Evolutionary conservation across 2,329 filamentous ascomycete species (phyloP).

Genomic region (Apiospora malaysiana): DNA sequence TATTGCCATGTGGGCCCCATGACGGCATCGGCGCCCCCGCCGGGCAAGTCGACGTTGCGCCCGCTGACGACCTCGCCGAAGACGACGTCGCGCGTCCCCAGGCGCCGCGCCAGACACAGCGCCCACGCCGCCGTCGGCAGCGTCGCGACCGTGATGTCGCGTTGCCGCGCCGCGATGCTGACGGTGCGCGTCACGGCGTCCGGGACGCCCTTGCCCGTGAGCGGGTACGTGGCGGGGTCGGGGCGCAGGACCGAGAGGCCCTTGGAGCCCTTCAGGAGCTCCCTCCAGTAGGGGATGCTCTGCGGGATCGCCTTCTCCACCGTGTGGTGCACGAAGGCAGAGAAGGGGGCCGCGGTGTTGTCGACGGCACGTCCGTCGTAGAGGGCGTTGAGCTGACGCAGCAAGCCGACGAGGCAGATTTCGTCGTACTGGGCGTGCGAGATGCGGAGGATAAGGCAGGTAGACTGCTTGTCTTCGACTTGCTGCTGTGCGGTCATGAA

Average conservation of each 20-base stretch:
- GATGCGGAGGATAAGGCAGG: constrained; percentile 63
- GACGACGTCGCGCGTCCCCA: constrained; percentile 60
- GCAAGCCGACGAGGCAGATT: constrained; percentile 67
- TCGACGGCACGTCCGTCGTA: constrained; percentile 44
- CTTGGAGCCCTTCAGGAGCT: constrained; percentile 60
- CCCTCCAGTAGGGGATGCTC: constrained; percentile 65
- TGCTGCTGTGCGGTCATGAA: constrained; percentile 57
- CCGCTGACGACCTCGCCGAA: constrained; percentile 73
- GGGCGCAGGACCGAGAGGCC: constrained; percentile 52
- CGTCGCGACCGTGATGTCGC: constrained; percentile 66
- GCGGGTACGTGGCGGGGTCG: constrained; percentile 34
- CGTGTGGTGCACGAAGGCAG: constrained; percentile 51
- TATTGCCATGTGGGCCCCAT: constrained; percentile 73
- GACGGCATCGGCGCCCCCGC: constrained; percentile 62
- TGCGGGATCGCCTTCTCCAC: constrained; percentile 48
- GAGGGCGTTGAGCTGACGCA: constrained; percentile 63
- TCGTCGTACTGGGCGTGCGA: constrained; percentile 75
- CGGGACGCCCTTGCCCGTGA: constrained; percentile 43
- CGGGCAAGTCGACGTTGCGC: constrained; percentile 63
- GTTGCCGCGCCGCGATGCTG: constrained; percentile 53
- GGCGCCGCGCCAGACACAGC: constrained; percentile 62
- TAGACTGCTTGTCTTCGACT: constrained; percentile 29
- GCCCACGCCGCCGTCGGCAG: constrained; percentile 73
- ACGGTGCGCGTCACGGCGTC: constrained; percentile 50
- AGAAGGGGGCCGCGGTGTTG: constrained; percentile 48